Evolutionary conservation across 208 protist species (phyloP), one percentile per base, ranked within the genome.

Genomic region (Leishmania arabica): DNA sequence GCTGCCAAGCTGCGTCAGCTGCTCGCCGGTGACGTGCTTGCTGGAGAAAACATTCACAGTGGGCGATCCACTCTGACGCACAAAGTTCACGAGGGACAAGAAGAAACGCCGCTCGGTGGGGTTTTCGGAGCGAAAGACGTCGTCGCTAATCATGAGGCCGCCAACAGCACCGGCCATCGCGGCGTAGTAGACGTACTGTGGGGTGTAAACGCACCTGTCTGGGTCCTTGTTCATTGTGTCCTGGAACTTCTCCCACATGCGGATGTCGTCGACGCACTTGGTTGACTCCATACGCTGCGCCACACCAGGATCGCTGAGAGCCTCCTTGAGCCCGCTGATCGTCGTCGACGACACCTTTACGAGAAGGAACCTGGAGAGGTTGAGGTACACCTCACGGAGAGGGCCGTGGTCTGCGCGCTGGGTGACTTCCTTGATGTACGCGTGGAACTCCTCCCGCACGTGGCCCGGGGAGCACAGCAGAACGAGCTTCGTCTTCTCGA

Each of bases 391-490:
- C 24, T 81, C 82, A 24, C 92, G 91, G 24, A 95, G 81, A 2
- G 97, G 93, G 11, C 88, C 84, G 27, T 86, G n/a, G 24, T 93
- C 89, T 0, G 80, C 90, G 11, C 86, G 81, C 66, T 83, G 78
- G 9, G 81, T 85, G 53, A 87, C 79, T 49, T 86, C 60, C 78
- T 88, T 88, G 69, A 95, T 80, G 79, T 94, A 95, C 8, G 70
- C 42, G 70, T 86, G 66, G 75, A 98, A 98, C 84, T 98, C 92
- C 47, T 98, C 96, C 3, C 98, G 95, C 40, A 98, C 88, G 85
- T 99, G 97, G 4, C 97, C 99, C 3, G 98, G 98, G 11, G 90
- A 97, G 75, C 97, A 99, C 49, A 99, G 82, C 60, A 99, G 86
- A 31, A 99, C 72, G 78, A 98, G 83, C 82, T 99, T 99, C 42